These are phyloP conservation scores for Nakazawaea holstii DNA, from an alignment of 805 yeast species.

Conservation along the genomic window DNA sequence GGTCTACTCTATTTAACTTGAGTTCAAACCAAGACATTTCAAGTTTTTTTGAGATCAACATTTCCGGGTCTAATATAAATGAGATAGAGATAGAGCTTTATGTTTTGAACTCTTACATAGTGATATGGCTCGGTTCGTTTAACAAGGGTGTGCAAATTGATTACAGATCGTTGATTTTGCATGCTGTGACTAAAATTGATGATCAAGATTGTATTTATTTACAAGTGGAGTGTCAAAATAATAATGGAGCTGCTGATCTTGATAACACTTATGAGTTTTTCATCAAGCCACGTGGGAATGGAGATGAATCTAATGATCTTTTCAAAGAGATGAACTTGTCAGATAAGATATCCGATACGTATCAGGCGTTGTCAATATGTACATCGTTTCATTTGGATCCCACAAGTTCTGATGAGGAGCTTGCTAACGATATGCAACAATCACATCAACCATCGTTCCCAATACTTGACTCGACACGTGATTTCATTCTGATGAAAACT, in stretches of 20 bases:
- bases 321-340: conserved; percentile 1
- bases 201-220: conserved; percentile 9
- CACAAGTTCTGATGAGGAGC: conserved; percentile 9
- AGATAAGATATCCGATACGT: conserved; percentile 16
- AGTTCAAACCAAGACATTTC: neutral
- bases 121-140: conserved; percentile 12
- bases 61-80: neutral
- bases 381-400: conserved; percentile 32
- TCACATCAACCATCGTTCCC: neutral
- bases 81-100: conserved; percentile 6
- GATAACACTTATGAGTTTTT: neutral
- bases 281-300: neutral
- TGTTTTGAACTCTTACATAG: conserved; percentile 12
- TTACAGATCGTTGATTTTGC: conserved; percentile 13
- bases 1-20: neutral
- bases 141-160: conserved; percentile 12
- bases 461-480: neutral
- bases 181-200: conserved; percentile 10
- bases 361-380: conserved; percentile 31
- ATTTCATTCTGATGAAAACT: conserved; percentile 3
- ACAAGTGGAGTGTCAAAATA: conserved; percentile 12
- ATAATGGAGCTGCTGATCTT: neutral
- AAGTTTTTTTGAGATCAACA: neutral
- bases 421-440: neutral
- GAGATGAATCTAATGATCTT: neutral